Base-by-base conservation (phyloP, 2,329 filamentous ascomycete species). In the Aspergillus spinulosporus region DNA sequence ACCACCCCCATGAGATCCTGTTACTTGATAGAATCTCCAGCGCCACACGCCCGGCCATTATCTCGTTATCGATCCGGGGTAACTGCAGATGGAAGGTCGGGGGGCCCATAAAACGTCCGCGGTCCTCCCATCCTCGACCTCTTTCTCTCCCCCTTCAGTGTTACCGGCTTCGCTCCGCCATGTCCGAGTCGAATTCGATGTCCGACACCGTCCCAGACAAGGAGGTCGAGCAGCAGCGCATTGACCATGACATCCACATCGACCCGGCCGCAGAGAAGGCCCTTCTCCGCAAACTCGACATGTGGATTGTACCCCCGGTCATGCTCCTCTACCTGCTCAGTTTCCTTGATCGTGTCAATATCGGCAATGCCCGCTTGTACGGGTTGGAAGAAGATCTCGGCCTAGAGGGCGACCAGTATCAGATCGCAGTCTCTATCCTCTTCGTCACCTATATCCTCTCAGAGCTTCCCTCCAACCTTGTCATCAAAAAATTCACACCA, bases 361-460 rank as follows among this genome's bases (percentile, higher is more conserved):
- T 57, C 9, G 54, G 54, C 28, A 57, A 57, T 31, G 54, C 54
- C 3, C 43, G 54, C 1, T 26, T 57, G 7, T 57, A 57, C 32
- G 44, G 45, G 0, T 21, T 57, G 37, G 54, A 57, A 21, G 49
- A 57, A 15, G 54, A 57, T 14, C 54, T 57, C 12, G 54, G 54
- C 14, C 28, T 57, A 6, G 36, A 34, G 8, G 54, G 49, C 5
- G 39, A 57, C 6, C 54, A 57, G 48, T 57, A 52, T 4, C 54
- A 57, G 29, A 52, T 47, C 5, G 54, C 54, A 5, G 49, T 52
- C 43, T 52, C 49, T 15, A 49, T 57, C 15, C 49, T 57, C 15
- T 57, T 57, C 31, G 54, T 57, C 14, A 57, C 54, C 12, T 57
- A 57, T 21, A 52, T 57, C 15, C 54, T 57, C 31, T 57, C 54